phyloP scores from a whole-genome alignment of 2,329 filamentous ascomycete genomes.

The Aureobasidium mangrovei region DNA sequence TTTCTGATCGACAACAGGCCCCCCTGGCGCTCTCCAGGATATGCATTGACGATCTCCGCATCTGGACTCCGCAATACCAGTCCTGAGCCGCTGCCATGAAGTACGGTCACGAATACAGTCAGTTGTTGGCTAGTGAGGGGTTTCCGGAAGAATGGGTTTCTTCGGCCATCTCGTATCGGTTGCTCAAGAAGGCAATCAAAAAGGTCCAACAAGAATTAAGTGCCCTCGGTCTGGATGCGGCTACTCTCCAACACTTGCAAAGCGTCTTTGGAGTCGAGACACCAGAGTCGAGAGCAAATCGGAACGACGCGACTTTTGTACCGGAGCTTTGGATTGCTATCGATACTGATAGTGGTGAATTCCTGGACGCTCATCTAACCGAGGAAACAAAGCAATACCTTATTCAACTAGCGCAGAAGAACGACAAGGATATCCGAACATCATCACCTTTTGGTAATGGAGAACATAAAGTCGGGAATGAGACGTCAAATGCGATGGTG shows the following conservation, averaged over 20 bases:
- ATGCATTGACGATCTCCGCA: constrained; percentile 9
- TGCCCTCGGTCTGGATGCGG: constrained; percentile 60
- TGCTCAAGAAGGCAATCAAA: constrained; percentile 84
- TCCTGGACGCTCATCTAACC: constrained; percentile 60
- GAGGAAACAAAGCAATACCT: constrained; percentile 56
- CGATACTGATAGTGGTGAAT: constrained; percentile 55
- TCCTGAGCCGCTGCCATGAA: constrained; percentile 55
- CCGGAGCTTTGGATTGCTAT: constrained; percentile 65
- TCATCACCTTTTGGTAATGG: not conserved
- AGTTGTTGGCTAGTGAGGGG: constrained; percentile 59
- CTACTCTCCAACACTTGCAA: constrained; percentile 59
- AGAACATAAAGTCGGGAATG: not conserved
- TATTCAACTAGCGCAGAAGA: constrained; percentile 34
- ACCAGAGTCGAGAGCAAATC: not conserved
- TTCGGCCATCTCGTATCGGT: constrained; percentile 71
- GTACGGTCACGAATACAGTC: constrained; percentile 71
- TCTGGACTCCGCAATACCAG: not conserved
- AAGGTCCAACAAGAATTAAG: constrained; percentile 64
- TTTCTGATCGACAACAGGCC: not conserved
- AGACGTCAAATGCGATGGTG: not conserved
- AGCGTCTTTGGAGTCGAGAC: constrained; percentile 28
- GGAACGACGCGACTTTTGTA: constrained; percentile 35
- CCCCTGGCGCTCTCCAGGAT: not conserved
- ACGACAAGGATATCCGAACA: not conserved
- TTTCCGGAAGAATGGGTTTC: constrained; percentile 66